Percentiles rank a stretch among this genome's conserved stretches.
Evolutionary conservation across 352 stramenopile species (phyloP).

Genomic region (Globisporangium okanoganense): DNA sequence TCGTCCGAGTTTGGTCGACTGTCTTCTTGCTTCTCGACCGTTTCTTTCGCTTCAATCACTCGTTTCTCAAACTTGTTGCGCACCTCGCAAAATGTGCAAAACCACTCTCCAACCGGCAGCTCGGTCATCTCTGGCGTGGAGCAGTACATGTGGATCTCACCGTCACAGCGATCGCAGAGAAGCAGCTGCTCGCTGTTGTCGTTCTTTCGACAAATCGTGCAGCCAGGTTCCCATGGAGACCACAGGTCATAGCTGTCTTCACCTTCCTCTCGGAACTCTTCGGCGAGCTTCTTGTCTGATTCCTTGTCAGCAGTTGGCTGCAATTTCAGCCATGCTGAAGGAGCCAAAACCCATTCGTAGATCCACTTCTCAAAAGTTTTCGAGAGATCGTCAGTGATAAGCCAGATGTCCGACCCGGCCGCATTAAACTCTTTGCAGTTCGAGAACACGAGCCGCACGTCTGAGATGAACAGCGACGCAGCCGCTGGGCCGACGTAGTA

Average conservation of each 20-base stretch:
- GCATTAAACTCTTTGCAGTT: slow-evolving; percentile 89
- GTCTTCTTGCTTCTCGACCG: neutral
- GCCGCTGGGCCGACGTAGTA: slow-evolving; percentile 79
- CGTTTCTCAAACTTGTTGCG: slow-evolving; percentile 47
- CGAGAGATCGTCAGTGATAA: slow-evolving; percentile 60
- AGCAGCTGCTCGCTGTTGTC: slow-evolving; percentile 75
- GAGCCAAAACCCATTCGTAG: slow-evolving; percentile 82
- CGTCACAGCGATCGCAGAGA: slow-evolving; percentile 85
- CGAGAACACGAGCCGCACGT: slow-evolving; percentile 81
- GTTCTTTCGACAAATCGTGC: slow-evolving; percentile 71
- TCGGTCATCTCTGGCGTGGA: slow-evolving; percentile 63
- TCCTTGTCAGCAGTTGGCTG: slow-evolving; percentile 37
- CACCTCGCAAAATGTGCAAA: slow-evolving; percentile 64
- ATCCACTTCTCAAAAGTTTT: slow-evolving; percentile 85
- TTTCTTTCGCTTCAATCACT: slow-evolving; percentile 16
- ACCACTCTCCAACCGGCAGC: slow-evolving; percentile 80
- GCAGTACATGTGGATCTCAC: slow-evolving; percentile 86
- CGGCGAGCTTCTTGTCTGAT: slow-evolving; percentile 41
- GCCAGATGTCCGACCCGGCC: slow-evolving; percentile 78
- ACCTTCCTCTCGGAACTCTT: slow-evolving; percentile 59
- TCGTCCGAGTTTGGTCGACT: slow-evolving; percentile 7
- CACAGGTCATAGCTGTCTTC: slow-evolving; percentile 71
- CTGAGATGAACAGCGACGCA: slow-evolving; percentile 72
- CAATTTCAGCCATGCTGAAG: slow-evolving; percentile 79
- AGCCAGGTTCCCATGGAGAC: slow-evolving; percentile 75